Conservation (phyloP, 768 basidiomycete genomes). For the Tylopilus vinaceipallidus region DNA sequence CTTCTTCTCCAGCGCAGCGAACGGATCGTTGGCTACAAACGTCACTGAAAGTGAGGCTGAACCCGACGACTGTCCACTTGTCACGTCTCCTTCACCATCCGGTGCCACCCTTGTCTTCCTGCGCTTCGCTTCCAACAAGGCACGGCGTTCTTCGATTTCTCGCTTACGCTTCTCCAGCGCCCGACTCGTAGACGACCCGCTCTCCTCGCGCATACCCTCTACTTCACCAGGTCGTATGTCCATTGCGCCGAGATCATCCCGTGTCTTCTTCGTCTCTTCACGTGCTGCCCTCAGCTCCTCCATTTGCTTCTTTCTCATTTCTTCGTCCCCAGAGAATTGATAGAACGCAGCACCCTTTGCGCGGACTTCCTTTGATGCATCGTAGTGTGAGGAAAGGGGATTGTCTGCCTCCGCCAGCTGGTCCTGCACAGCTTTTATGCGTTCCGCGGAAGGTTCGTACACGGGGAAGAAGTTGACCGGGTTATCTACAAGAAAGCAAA, state of each 20-base stretch:
- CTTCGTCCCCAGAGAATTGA: conserved; percentile 86
- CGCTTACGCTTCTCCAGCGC: conserved; percentile 67
- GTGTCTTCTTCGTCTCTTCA: conserved; percentile 65
- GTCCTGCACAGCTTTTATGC: conserved; percentile 70
- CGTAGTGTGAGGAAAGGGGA: conserved; percentile 76
- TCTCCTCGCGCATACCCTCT: conserved; percentile 65
- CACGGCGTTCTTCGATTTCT: conserved; percentile 65
- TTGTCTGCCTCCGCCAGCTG: conserved; percentile 66
- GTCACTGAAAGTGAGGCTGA: not conserved
- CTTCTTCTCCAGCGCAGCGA: conserved; percentile 46
- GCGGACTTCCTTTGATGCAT: conserved; percentile 78
- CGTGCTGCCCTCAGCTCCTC: conserved; percentile 69
- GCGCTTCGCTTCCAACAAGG: conserved; percentile 64
- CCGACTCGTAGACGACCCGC: conserved; percentile 41
- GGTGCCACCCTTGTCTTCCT: conserved; percentile 42
- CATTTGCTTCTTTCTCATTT: conserved; percentile 75
- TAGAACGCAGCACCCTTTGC: conserved; percentile 90
- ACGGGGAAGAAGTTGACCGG: conserved; percentile 85
- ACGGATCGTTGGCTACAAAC: conserved; percentile 41
- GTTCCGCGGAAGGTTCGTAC: conserved; percentile 81
- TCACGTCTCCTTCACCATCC: conserved; percentile 2
- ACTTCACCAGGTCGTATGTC: conserved; percentile 68
- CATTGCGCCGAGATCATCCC: conserved; percentile 58
- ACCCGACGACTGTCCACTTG: not conserved
- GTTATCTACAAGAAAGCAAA: conserved; percentile 50